Percentiles rank a stretch among this genome's conserved stretches.
phyloP scores from a whole-genome alignment of 768 basidiomycete genomes.

The Hericium coralloides region DNA sequence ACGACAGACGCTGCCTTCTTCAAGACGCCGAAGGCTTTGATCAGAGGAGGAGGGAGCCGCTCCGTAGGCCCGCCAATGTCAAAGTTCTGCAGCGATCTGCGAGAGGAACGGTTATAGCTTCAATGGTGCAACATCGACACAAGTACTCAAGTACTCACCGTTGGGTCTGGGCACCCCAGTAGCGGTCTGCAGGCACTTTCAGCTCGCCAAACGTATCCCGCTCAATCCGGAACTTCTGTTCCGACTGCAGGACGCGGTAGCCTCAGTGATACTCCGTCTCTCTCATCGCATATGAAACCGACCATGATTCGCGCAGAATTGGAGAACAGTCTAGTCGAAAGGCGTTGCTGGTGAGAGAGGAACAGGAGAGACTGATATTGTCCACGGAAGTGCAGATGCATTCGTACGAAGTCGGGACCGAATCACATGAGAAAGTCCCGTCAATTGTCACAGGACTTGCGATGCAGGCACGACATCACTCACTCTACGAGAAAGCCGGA shows the following conservation, averaged over 20 bases:
- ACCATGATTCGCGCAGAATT: constrained; percentile 30
- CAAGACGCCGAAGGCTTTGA: constrained; percentile 95
- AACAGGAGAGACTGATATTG: constrained; percentile 1
- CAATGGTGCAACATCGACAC: neutral
- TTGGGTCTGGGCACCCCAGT: constrained; percentile 99
- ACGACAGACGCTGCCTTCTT: constrained; percentile 95
- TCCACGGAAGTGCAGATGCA: neutral
- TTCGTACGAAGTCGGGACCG: neutral
- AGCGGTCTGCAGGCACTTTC: constrained; percentile 76
- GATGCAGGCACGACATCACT: neutral
- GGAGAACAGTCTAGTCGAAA: constrained; percentile 21
- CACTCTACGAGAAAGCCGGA: constrained; percentile 10
- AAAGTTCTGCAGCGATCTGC: constrained; percentile 90
- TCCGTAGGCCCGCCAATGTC: constrained; percentile 96
- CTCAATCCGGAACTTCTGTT: constrained; percentile 63
- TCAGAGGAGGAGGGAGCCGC: constrained; percentile 87
- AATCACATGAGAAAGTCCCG: constrained; percentile 24
- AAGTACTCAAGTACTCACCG: constrained; percentile 39
- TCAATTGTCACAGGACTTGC: neutral
- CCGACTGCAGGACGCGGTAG: constrained; percentile 22
- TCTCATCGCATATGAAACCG: constrained; percentile 1
- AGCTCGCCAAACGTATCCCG: constrained; percentile 95
- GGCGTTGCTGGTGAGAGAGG: neutral
- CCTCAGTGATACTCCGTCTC: neutral
- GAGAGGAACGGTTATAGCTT: neutral